phyloP scores from a whole-genome alignment of 139 green algal species.

The Chlorella ohadii region DNA sequence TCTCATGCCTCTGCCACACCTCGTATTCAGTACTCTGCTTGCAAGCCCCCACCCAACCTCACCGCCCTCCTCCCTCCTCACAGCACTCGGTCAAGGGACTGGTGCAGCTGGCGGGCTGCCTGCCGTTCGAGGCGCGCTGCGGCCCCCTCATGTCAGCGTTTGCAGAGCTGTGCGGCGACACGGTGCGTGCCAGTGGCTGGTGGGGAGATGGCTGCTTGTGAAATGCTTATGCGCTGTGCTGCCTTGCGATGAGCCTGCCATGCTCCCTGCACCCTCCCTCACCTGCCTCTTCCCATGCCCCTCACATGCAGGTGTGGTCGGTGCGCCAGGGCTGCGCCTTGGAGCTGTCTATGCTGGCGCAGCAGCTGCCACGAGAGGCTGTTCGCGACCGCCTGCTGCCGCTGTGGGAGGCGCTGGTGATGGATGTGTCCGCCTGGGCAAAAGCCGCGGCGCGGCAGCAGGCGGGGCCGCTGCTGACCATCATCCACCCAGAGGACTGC shows the following conservation, averaged over 20 bases:
- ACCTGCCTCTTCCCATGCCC: background rate
- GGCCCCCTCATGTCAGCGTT: background rate
- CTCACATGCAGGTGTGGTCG: conserved; percentile 26
- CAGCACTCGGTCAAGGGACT: conserved; percentile 8
- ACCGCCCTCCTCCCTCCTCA: background rate
- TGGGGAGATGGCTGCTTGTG: too few relatives aligned
- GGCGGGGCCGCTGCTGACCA: conserved; percentile 38
- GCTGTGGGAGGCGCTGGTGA: conserved; percentile 18
- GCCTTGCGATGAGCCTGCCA: too few relatives aligned
- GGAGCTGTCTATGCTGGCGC: background rate
- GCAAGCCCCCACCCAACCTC: background rate
- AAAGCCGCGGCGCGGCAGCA: conserved; percentile 18
- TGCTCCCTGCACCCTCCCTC: too few relatives aligned
- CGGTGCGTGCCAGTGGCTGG: background rate
- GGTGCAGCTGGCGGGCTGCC: conserved; percentile 14
- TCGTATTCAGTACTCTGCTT: too few relatives aligned
- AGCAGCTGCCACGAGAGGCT: background rate
- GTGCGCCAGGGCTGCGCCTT: conserved; percentile 34
- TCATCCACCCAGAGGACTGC: background rate
- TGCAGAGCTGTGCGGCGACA: conserved; percentile 25
- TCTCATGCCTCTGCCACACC: too few relatives aligned
- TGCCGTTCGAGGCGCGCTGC: background rate
- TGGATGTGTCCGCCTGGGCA: conserved; percentile 44
- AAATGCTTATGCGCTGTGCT: too few relatives aligned
- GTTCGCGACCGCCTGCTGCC: conserved; percentile 25